Conservation (phyloP, 495 filamentous ascomycete species). For the Aspergillus kassunensis region DNA sequence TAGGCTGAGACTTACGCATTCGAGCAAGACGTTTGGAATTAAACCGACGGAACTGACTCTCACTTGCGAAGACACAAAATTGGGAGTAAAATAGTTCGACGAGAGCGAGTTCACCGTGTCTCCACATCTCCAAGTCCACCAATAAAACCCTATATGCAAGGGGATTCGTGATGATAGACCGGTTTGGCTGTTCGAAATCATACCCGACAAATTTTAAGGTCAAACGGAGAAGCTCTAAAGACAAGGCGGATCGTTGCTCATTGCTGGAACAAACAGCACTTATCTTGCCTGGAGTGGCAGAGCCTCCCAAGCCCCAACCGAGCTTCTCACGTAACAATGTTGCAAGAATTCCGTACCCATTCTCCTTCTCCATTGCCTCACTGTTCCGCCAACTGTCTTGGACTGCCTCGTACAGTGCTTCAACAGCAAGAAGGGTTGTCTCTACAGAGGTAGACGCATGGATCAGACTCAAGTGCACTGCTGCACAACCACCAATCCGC, state of each 20-base stretch:
- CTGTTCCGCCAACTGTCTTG: slow-evolving; percentile 94
- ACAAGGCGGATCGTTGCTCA: slow-evolving; percentile 58
- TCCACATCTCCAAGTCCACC: slow-evolving; percentile 90
- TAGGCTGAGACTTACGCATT: slow-evolving; percentile 68
- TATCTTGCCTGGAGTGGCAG: slow-evolving; percentile 30
- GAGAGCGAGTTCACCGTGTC: slow-evolving; percentile 65
- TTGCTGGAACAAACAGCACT: slow-evolving; percentile 26
- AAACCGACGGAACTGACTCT: slow-evolving; percentile 87
- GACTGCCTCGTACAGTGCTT: slow-evolving; percentile 78
- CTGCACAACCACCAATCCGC: slow-evolving; percentile 82
- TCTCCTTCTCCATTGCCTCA: slow-evolving; percentile 95
- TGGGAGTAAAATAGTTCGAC: slow-evolving; percentile 90
- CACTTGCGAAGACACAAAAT: slow-evolving; percentile 75
- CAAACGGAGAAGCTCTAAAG: slow-evolving; percentile 66
- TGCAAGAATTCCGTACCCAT: slow-evolving; percentile 86
- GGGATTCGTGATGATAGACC: slow-evolving; percentile 92
- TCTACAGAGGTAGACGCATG: slow-evolving; percentile 68
- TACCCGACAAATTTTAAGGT: slow-evolving; percentile 88
- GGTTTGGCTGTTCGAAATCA: slow-evolving; percentile 65
- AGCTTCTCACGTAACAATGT: slow-evolving; percentile 74
- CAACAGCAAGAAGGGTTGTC: slow-evolving; percentile 68
- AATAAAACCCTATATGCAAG: slow-evolving; percentile 87
- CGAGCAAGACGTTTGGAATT: slow-evolving; percentile 78
- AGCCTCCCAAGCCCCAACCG: slow-evolving; percentile 34
- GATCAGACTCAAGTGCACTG: slow-evolving; percentile 76